Evolutionary conservation across 2,329 filamentous ascomycete species (phyloP).

Genomic region (Sphaerulina populicola): DNA sequence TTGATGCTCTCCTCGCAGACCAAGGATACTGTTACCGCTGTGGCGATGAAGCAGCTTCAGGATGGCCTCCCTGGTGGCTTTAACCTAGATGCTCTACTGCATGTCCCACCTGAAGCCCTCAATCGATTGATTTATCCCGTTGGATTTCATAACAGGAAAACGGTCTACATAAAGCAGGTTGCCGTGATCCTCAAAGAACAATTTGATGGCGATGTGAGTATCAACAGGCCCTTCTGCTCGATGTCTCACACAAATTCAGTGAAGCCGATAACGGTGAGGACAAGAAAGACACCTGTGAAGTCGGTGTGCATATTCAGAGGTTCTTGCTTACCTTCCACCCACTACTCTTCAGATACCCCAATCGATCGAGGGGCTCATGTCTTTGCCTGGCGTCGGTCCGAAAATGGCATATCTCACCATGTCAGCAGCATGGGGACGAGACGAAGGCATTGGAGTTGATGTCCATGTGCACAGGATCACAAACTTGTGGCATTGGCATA

Average conservation of each 20-base stretch:
- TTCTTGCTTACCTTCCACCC: no score
- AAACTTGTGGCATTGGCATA: conserved; percentile 88
- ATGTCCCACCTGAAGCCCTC: conserved; percentile 55
- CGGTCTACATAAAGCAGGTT: conserved; percentile 61
- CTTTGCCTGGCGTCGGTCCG: conserved; percentile 77
- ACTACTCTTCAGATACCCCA: conserved; percentile 52
- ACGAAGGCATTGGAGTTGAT: conserved; percentile 80
- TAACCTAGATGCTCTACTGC: conserved; percentile 68
- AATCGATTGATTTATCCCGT: conserved; percentile 75
- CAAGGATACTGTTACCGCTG: conserved; percentile 82
- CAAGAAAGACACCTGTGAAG: no score
- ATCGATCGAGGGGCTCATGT: conserved; percentile 64
- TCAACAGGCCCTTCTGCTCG: no score
- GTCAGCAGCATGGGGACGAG: conserved; percentile 61
- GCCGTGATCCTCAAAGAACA: conserved; percentile 58
- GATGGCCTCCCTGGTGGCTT: conserved; percentile 60
- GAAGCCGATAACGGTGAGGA: no score
- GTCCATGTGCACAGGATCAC: conserved; percentile 93
- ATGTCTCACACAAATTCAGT: no score
- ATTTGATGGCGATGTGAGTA: conserved; percentile 52
- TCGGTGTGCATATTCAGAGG: no score
- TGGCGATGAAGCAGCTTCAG: conserved; percentile 71
- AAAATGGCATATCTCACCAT: conserved; percentile 93
- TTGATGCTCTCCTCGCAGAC: conserved; percentile 91
- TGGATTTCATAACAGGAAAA: conserved; percentile 93